Percentiles rank a stretch among this genome's conserved stretches.
Conservation (phyloP, 2,329 filamentous ascomycete species). For the Tympanopsis confertula region DNA sequence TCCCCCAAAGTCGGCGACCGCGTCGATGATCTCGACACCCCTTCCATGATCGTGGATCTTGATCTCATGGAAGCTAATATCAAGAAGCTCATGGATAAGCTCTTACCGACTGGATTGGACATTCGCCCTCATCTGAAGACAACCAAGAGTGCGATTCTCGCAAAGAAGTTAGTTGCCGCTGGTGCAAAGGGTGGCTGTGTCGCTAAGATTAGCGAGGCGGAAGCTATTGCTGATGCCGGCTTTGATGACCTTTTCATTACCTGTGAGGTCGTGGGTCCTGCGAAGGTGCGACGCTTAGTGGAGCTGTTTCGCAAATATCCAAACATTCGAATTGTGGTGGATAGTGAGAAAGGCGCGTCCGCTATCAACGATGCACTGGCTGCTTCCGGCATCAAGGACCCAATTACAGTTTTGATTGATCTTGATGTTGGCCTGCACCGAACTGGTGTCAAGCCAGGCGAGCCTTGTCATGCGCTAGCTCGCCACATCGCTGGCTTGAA, state of each 20-base stretch:
- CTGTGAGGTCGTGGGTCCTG: conserved; percentile 32
- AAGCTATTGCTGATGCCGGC: conserved; percentile 26
- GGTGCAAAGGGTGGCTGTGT: conserved; percentile 38
- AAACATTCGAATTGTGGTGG: conserved; percentile 31
- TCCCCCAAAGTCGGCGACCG: conserved; percentile 26
- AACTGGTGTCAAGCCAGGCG: conserved; percentile 30
- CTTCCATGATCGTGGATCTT: conserved; percentile 42
- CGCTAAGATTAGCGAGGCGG: conserved; percentile 35
- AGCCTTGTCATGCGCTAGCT: conserved; percentile 25
- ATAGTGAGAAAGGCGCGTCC: conserved; percentile 28
- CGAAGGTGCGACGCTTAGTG: conserved; percentile 32
- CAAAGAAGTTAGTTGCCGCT: conserved; percentile 26
- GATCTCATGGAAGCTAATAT: conserved; percentile 39
- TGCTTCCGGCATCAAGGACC: conserved; percentile 18
- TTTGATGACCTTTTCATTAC: conserved; percentile 38
- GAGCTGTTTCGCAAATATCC: conserved; percentile 25
- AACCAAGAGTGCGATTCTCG: conserved; percentile 33
- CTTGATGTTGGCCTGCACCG: conserved; percentile 36
- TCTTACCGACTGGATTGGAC: conserved; percentile 29
- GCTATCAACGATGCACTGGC: conserved; percentile 30
- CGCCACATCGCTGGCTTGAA: conserved; percentile 19
- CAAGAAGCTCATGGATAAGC: conserved; percentile 27
- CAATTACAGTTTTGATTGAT: conserved; percentile 30
- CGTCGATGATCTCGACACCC: conserved; percentile 34
- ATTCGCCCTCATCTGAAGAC: conserved; percentile 41